phyloP scores from a whole-genome alignment of 2,329 filamentous ascomycete species.

The Diaporthe sp. region DNA sequence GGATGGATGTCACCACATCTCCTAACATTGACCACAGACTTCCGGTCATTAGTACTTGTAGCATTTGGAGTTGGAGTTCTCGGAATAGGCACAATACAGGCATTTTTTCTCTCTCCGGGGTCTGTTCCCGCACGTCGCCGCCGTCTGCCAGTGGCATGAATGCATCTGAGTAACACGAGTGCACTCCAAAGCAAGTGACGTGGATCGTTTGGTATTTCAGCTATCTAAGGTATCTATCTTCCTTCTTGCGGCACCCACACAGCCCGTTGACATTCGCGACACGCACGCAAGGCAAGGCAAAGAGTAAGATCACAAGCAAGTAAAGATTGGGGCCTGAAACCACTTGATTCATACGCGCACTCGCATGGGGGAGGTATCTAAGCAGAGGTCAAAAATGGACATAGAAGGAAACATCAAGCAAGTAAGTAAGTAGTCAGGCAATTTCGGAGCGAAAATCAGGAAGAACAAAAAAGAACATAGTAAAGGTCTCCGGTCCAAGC shows the following conservation, averaged over 20 bases:
- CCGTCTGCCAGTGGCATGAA: neutral
- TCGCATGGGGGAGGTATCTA: slow-evolving; percentile 41
- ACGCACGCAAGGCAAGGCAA: neutral
- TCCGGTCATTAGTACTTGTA: slow-evolving; percentile 13
- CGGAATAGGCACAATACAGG: slow-evolving; percentile 21
- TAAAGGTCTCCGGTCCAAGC: neutral
- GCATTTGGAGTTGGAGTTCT: slow-evolving; percentile 33
- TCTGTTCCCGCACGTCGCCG: neutral
- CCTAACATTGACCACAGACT: slow-evolving; percentile 7
- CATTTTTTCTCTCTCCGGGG: neutral
- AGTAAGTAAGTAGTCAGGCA: neutral
- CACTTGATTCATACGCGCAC: slow-evolving; percentile 18
- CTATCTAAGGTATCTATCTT: slow-evolving; percentile 29
- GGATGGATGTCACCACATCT: neutral
- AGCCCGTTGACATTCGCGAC: neutral
- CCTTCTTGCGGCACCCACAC: neutral
- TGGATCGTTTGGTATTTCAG: neutral
- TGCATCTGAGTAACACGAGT: neutral
- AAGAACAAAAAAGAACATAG: neutral
- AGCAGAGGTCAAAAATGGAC: slow-evolving; percentile 14
- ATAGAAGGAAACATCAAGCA: neutral
- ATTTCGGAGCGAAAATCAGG: neutral
- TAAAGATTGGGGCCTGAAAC: slow-evolving; percentile 10
- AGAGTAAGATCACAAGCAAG: neutral
- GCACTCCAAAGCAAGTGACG: too few relatives aligned